Evolutionary conservation across 257 asterid genomes (phyloP), one percentile per base, ranked within the genome.

Genomic region (Buddleja alternifolia): DNA sequence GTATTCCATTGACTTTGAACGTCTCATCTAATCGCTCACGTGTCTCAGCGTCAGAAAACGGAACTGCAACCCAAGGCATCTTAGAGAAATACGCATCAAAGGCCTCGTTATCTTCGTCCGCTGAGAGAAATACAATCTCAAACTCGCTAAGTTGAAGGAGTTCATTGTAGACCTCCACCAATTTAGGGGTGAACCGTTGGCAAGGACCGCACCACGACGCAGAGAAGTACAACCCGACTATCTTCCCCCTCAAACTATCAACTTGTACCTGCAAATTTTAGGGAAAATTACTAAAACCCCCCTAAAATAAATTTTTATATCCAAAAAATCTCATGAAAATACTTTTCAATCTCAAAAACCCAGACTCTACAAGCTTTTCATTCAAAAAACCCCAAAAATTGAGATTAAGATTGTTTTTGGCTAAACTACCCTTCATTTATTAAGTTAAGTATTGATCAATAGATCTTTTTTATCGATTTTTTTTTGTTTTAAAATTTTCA

Each of bases 191-290:
- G 73, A 90, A 90, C 0, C 71, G 78, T 15, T 55, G 93, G 79
- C 99, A 93, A 0, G 97, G 96, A 19, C 96, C 96, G 45, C 99
- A 93, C 97, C 96, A 93, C 34, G 99, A 89, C 44, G 96, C 97
- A 1, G 99, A 90, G 85, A 93, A 93, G 71, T 93, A 93, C 25
- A 93, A 44, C 7, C 96, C 96, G 1, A 90, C 75, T 15, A 23
- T 77, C 77, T 87, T 93, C 63, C 89, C 95, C 52, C 72, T 81
- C 23, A 93, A 41, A 40, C 62, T 55, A 44, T 75, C 93, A 40
- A 70, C 60, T 55, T 86, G 83, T 56, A 87, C 93, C 97, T 90
- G 75, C 17, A 10, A 73, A 56, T 67, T 66, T 10, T 29, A 29
- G 14, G 17, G 40, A 21, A 32, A 23, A 1, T 29, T 29, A 29